These are phyloP conservation scores for Pleodorina starrii DNA, from an alignment of 139 green algal species.

Conservation along the genomic window DNA sequence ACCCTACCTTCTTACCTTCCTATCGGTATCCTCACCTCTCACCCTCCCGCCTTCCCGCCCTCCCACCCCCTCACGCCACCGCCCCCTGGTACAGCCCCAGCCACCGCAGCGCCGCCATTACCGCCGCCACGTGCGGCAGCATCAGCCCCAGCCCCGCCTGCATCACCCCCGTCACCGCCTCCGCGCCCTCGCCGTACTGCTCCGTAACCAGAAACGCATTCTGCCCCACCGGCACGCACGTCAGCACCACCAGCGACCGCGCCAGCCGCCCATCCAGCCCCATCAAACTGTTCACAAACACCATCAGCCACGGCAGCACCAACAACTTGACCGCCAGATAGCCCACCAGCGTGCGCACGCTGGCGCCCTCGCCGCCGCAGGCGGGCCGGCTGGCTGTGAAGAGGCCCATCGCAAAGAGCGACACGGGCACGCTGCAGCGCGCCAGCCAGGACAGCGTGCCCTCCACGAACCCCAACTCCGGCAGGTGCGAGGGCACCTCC, in stretches of 20 bases:
- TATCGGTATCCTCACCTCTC: no score
- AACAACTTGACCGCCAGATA: constrained; percentile 51
- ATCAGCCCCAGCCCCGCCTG: constrained; percentile 39
- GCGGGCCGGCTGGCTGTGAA: constrained; percentile 50
- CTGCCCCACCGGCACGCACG: constrained; percentile 64
- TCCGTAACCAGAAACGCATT: constrained; percentile 64
- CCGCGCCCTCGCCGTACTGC: constrained; percentile 46
- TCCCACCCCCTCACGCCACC: not conserved
- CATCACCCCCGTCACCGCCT: constrained; percentile 29
- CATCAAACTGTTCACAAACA: constrained; percentile 44
- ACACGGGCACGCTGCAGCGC: constrained; percentile 56
- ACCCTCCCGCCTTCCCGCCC: not conserved
- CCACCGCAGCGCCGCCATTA: constrained; percentile 11
- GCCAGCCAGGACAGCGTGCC: constrained; percentile 61
- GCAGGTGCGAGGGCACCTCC: constrained; percentile 8
- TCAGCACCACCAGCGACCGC: constrained; percentile 52
- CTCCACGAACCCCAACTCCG: constrained; percentile 52
- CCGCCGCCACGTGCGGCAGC: constrained; percentile 37
- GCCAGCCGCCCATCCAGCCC: constrained; percentile 48
- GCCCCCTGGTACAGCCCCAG: constrained; percentile 32
- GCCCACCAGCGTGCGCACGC: not conserved
- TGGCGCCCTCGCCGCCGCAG: not conserved
- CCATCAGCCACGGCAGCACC: constrained; percentile 57
- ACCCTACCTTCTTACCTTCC: no score
- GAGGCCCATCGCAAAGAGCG: constrained; percentile 61